Evolutionary conservation across 2,329 filamentous ascomycete species (phyloP), one percentile per base, ranked within the genome.

Genomic region (Bipolaris bicolor): DNA sequence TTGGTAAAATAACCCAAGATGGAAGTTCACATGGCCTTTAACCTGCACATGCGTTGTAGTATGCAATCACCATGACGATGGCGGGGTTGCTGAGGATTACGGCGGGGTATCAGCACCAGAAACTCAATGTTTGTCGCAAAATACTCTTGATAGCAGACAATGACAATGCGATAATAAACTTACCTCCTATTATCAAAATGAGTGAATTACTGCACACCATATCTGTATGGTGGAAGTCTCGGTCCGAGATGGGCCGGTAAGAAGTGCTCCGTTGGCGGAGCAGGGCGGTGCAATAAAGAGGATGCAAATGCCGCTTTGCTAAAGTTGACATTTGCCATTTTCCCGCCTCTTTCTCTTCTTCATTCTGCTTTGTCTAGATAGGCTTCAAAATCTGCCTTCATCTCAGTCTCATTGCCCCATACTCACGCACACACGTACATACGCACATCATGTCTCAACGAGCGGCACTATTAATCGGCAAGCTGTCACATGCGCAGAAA

Each of bases 391-490:
- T 36, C 15, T 43, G 50, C 45, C 24, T 7, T 31, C 1, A 1
- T 10, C 22, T 24, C 26, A 1, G 10, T 20, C 18, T 36, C 10
- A 33, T 44, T 36, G 2, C 7, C 45, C n/a, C 7, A 26, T 24
- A 24, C n/a, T n/a, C 11, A 15, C 24, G 15, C 49, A 31, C 29
- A 31, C 29, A 31, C 29, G 5, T 3, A 31, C 29, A 31, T 5
- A 31, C 9, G 2, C 1, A 29, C 29, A 58, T 37, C 29, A 76
- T 76, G 74, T 55, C 72, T 22, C 62, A 72, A 68, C 68, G 70
- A 60, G 71, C 69, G 49, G 79, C 78, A 18, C 75, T 83, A 15
- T 73, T 83, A 11, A 79, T 82, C 45, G 80, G 80, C 24, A 71
- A 73, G 24, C 76, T 83, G 46, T 66, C 70, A 3, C 80, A 82